phyloP scores from a whole-genome alignment of 2,329 filamentous ascomycete species.

The Stemphylium lycopersici region DNA sequence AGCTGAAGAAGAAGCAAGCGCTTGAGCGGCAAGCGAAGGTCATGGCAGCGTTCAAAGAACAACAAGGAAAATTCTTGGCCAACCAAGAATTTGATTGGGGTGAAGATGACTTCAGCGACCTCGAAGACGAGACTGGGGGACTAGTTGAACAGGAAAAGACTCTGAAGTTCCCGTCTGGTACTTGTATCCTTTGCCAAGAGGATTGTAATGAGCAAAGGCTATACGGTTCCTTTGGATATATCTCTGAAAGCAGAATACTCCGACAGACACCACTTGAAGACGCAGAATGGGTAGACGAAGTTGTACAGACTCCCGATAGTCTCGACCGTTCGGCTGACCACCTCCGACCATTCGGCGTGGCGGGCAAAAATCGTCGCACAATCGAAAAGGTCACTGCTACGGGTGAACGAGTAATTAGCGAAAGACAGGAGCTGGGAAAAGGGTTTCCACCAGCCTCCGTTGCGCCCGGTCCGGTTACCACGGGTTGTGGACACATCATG shows the following conservation, averaged over 20 bases:
- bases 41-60: constrained; percentile 97
- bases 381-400: constrained; percentile 77
- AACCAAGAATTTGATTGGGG: constrained; percentile 91
- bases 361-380: constrained; percentile 80
- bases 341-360: constrained; percentile 87
- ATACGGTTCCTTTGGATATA: constrained; percentile 90
- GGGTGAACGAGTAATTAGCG: constrained; percentile 73
- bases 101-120: constrained; percentile 77
- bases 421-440: constrained; percentile 84
- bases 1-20: constrained; percentile 89
- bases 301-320: constrained; percentile 75
- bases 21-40: constrained; percentile 88
- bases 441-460: constrained; percentile 77
- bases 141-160: constrained; percentile 70
- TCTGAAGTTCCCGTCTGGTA: constrained; percentile 91
- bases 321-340: constrained; percentile 84
- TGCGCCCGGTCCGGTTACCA: constrained; percentile 78
- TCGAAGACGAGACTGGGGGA: constrained; percentile 66
- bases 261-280: constrained; percentile 86
- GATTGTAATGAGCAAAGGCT: constrained; percentile 87
- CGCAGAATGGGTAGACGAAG: constrained; percentile 82
- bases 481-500: constrained; percentile 97
- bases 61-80: constrained; percentile 93
- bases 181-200: constrained; percentile 96
- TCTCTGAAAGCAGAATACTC: constrained; percentile 84